Percentiles rank a stretch among this genome's conserved stretches.
Evolutionary conservation across 257 asterid species (phyloP).

Genomic region (Thymus quinquecostatus): DNA sequence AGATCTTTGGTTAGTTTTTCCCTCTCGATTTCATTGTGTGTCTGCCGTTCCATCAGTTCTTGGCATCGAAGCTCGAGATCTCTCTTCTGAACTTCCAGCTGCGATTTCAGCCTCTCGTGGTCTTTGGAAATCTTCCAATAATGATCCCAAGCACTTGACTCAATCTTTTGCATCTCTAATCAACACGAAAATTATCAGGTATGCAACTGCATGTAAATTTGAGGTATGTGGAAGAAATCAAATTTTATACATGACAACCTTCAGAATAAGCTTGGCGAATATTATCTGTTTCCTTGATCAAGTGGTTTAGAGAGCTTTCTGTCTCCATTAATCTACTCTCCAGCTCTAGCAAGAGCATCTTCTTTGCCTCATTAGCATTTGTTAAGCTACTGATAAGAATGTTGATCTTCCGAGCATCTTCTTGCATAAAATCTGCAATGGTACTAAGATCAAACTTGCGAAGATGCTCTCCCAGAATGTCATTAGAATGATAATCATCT

Average conservation of each 20-base stretch:
- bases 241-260: constrained; percentile 52
- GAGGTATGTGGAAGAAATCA: constrained; percentile 16
- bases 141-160: constrained; percentile 77
- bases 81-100: constrained; percentile 65
- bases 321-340: constrained; percentile 73
- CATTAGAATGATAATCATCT: constrained; percentile 66
- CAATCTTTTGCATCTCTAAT: constrained; percentile 80
- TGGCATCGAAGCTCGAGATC: constrained; percentile 74
- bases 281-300: constrained; percentile 68
- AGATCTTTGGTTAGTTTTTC: constrained; percentile 72
- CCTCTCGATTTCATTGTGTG: constrained; percentile 73
- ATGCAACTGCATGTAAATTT: constrained; percentile 17
- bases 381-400: constrained; percentile 71
- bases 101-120: constrained; percentile 75
- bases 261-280: constrained; percentile 73
- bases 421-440: constrained; percentile 75
- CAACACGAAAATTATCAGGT: constrained; percentile 34
- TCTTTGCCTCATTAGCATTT: constrained; percentile 71
- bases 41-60: constrained; percentile 77
- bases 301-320: constrained; percentile 49
- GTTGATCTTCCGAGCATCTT: constrained; percentile 67
- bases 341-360: constrained; percentile 66
- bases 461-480: constrained; percentile 72
- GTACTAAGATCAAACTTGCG: constrained; percentile 81
- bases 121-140: constrained; percentile 66